Percentiles rank a stretch among this genome's conserved stretches.
phyloP scores from a whole-genome alignment of 805 yeast genomes.

The Saccharomyces eubayanus region DNA sequence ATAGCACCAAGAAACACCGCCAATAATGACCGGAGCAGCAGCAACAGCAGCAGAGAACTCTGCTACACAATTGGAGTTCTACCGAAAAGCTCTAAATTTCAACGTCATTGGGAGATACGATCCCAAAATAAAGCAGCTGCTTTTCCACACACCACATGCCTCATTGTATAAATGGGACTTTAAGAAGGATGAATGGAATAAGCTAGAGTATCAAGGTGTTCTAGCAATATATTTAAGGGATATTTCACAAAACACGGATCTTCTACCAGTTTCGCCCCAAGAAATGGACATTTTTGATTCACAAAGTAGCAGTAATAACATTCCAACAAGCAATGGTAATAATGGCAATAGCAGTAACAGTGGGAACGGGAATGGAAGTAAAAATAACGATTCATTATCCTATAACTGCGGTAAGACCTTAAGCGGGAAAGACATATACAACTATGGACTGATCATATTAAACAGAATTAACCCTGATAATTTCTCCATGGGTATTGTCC shows the following conservation, averaged over 20 bases:
- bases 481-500: constrained; percentile 61
- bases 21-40: constrained; percentile 7
- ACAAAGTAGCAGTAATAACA: constrained; percentile 18
- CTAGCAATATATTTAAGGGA: constrained; percentile 56
- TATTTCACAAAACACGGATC: constrained; percentile 19
- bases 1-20: not conserved
- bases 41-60: constrained; percentile 6
- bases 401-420: constrained; percentile 13
- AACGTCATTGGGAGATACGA: constrained; percentile 74
- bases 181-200: constrained; percentile 56
- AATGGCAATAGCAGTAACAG: constrained; percentile 1
- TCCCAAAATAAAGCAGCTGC: constrained; percentile 56
- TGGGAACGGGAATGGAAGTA: constrained; percentile 1
- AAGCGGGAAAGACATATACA: constrained; percentile 37
- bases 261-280: constrained; percentile 9
- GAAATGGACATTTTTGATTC: not conserved
- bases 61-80: constrained; percentile 44
- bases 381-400: constrained; percentile 1
- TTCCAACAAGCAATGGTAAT: constrained; percentile 11
- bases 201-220: constrained; percentile 63
- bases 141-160: constrained; percentile 63
- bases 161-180: constrained; percentile 59
- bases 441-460: constrained; percentile 61
- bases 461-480: constrained; percentile 63
- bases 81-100: constrained; percentile 59